Percentiles rank a stretch among this genome's conserved stretches.
Evolutionary conservation across 2,329 filamentous ascomycete species (phyloP).

Genomic region (Endocalyx cinctus): DNA sequence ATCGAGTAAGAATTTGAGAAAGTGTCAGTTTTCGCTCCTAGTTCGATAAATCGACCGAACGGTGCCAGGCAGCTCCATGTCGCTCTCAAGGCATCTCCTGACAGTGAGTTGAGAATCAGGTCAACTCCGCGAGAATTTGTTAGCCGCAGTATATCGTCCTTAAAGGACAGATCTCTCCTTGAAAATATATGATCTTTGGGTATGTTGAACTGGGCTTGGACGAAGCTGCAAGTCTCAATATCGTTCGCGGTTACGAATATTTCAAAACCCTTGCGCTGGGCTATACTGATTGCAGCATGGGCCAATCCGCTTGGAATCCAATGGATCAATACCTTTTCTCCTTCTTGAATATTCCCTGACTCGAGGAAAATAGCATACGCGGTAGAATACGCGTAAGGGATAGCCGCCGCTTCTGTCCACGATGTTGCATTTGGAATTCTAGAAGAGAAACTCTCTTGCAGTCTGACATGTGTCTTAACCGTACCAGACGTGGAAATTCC

Average conservation of each 20-base stretch:
- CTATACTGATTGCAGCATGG: slow-evolving; percentile 12
- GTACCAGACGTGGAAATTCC: slow-evolving; percentile 15
- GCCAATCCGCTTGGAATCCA: slow-evolving; percentile 10
- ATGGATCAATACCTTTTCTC: slow-evolving; percentile 14
- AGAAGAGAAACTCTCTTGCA: slow-evolving; percentile 11
- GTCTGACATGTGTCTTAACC: slow-evolving; percentile 16
- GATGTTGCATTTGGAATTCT: slow-evolving; percentile 12
- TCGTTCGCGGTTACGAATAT: slow-evolving; percentile 17
- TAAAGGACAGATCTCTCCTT: slow-evolving; percentile 13
- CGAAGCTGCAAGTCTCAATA: slow-evolving; percentile 13
- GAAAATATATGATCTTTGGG: slow-evolving; percentile 18
- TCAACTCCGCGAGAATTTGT: slow-evolving; percentile 11
- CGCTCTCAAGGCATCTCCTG: slow-evolving; percentile 15
- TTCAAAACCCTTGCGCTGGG: slow-evolving; percentile 8
- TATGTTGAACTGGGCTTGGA: slow-evolving; percentile 14
- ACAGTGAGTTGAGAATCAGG: slow-evolving; percentile 15
- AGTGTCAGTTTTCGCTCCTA: slow-evolving; percentile 13
- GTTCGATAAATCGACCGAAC: slow-evolving; percentile 18
- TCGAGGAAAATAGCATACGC: slow-evolving; percentile 17
- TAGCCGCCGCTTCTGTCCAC: slow-evolving; percentile 15
- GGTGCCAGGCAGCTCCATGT: slow-evolving; percentile 28
- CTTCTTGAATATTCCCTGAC: slow-evolving; percentile 11
- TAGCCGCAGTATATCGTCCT: slow-evolving; percentile 7
- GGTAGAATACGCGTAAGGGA: slow-evolving; percentile 16
- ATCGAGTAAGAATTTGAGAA: slow-evolving; percentile 3